Evolutionary conservation across 1,284 basidiomycete species (phyloP).

Genomic region (Boletus smithii): DNA sequence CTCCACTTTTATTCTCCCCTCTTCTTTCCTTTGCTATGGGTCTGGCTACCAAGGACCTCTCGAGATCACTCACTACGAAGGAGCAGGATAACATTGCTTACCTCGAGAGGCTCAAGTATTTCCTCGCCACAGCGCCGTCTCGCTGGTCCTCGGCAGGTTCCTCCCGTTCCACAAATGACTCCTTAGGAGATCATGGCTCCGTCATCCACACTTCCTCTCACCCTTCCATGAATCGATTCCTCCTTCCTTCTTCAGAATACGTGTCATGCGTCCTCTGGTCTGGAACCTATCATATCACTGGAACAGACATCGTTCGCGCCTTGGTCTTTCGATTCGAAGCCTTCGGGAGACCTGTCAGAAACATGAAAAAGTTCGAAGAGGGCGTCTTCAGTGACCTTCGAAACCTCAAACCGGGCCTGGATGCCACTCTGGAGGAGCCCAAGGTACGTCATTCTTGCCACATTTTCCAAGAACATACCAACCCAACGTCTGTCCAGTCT

Average conservation of each 20-base stretch:
- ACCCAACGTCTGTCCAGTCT: conserved; percentile 47
- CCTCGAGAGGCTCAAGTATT: conserved; percentile 78
- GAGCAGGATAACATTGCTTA: conserved; percentile 69
- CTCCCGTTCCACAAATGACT: conserved; percentile 26
- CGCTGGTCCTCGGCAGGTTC: conserved; percentile 48
- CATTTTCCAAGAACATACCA: background rate
- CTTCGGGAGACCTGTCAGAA: conserved; percentile 76
- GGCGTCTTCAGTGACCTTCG: conserved; percentile 89
- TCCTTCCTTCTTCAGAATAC: conserved; percentile 80
- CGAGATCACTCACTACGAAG: conserved; percentile 51
- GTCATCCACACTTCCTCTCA: conserved; percentile 42
- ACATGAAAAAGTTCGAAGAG: conserved; percentile 92
- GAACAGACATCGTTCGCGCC: conserved; percentile 85
- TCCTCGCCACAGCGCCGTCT: conserved; percentile 81
- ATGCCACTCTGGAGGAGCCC: conserved; percentile 88
- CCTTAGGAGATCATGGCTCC: conserved; percentile 16
- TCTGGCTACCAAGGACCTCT: conserved; percentile 29
- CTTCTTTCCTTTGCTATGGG: conserved; percentile 26
- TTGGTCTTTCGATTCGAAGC: conserved; percentile 88
- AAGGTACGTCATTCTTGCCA: conserved; percentile 54
- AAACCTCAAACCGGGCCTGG: conserved; percentile 87
- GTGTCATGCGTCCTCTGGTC: conserved; percentile 90
- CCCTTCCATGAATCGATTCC: conserved; percentile 78
- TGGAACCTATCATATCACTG: conserved; percentile 87
- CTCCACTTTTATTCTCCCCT: conserved; percentile 4